Percentiles rank a stretch among this genome's conserved stretches.
Evolutionary conservation across 768 basidiomycete genomes (phyloP).

Genomic region (Lactifluus subvellereus): DNA sequence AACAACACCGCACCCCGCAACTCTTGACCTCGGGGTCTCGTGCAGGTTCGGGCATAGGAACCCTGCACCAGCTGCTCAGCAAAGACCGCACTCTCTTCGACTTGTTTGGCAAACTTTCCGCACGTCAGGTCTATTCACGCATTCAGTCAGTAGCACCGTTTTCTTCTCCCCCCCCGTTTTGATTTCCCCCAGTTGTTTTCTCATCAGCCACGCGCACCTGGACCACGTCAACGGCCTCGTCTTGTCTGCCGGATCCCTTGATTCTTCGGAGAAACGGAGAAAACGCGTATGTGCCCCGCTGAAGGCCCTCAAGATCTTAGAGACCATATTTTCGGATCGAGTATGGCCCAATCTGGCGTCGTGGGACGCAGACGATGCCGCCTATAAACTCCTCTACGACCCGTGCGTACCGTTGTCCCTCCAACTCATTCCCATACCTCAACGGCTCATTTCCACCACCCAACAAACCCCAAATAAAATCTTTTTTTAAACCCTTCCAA

Average conservation of each 20-base stretch:
- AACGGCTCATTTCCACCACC: neutral
- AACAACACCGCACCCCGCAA: neutral
- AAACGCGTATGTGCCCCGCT: constrained; percentile 60
- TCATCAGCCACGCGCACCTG: constrained; percentile 85
- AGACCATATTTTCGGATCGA: constrained; percentile 67
- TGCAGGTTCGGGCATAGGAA: constrained; percentile 81
- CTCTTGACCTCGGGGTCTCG: neutral
- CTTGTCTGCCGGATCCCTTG: constrained; percentile 73
- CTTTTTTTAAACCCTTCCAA: neutral
- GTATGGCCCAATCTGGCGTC: constrained; percentile 85
- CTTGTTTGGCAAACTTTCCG: constrained; percentile 44
- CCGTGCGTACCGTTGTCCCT: constrained; percentile 40
- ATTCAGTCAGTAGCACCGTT: constrained; percentile 37
- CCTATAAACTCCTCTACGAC: constrained; percentile 56
- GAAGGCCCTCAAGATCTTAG: constrained; percentile 60
- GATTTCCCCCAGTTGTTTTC: constrained; percentile 55
- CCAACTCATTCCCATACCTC: neutral
- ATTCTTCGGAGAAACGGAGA: constrained; percentile 29
- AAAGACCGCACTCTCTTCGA: constrained; percentile 52
- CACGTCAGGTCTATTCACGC: constrained; percentile 48
- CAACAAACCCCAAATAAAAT: neutral
- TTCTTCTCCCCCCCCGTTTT: neutral
- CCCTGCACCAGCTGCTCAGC: constrained; percentile 56
- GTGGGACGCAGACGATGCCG: constrained; percentile 58
- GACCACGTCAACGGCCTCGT: constrained; percentile 86